A percentile compares a stretch with the other conserved stretches of the same genome.
Evolutionary conservation across 2,329 filamentous ascomycete genomes (phyloP).

Genomic region (Zarea fungicola): DNA sequence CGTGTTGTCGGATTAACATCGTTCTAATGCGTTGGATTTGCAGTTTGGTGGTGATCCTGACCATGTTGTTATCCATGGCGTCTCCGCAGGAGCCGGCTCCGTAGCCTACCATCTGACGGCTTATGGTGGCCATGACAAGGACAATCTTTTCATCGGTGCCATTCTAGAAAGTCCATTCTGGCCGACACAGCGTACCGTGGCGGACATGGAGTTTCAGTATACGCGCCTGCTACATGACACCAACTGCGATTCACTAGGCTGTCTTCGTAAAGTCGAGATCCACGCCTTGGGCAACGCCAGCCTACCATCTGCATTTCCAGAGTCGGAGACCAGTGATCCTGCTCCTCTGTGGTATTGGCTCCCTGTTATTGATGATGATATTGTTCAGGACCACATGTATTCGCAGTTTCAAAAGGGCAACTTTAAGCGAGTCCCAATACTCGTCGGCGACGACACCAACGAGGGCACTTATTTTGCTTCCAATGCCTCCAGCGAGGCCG

Average conservation of each 20-base stretch:
- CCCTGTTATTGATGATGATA: slow-evolving; percentile 43
- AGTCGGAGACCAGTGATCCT: slow-evolving; percentile 33
- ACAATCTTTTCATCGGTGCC: slow-evolving; percentile 39
- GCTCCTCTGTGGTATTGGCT: slow-evolving; percentile 45
- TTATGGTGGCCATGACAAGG: slow-evolving; percentile 39
- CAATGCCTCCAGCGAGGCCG: slow-evolving; percentile 29
- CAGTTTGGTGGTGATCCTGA: slow-evolving; percentile 54
- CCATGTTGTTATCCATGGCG: slow-evolving; percentile 56
- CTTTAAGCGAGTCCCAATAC: slow-evolving; percentile 39
- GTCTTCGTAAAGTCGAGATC: slow-evolving; percentile 34
- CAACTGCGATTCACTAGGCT: slow-evolving; percentile 26
- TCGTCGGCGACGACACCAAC: slow-evolving; percentile 25
- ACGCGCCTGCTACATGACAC: slow-evolving; percentile 12
- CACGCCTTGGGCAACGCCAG: slow-evolving; percentile 37
- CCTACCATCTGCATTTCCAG: slow-evolving; percentile 19
- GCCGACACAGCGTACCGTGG: slow-evolving; percentile 39
- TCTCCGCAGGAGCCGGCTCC: slow-evolving; percentile 56
- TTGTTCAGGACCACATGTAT: slow-evolving; percentile 39
- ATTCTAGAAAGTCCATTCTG: slow-evolving; percentile 46
- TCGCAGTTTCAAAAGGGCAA: slow-evolving; percentile 32
- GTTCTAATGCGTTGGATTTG: not conserved
- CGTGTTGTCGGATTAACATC: not conserved
- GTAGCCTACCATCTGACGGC: slow-evolving; percentile 49
- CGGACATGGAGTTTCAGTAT: slow-evolving; percentile 43
- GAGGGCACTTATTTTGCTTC: slow-evolving; percentile 43